Base-by-base conservation (phyloP, 1,139 yeast species). In the Wickerhamomyces sp. region DNA sequence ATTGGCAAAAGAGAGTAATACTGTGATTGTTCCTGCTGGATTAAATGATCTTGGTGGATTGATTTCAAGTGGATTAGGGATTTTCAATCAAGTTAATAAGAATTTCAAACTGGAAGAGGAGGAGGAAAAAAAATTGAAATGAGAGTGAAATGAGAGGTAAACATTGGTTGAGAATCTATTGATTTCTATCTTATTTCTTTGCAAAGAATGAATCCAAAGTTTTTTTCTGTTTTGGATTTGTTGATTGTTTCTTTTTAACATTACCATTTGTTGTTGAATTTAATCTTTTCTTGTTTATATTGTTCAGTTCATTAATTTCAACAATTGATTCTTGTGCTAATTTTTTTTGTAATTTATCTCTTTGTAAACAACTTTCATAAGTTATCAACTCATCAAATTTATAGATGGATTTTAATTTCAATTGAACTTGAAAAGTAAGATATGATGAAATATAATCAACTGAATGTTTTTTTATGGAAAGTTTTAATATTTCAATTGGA, bases 1-100 rank as follows among this genome's bases (percentile, higher is more conserved):
- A 47, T 67, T 85, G 55, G 95, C 95, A 29, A 84, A 85, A 65
- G 89, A 83, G 57, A 65, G 83, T 30, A 85, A 83, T 53, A 81
- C 93, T 2, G 72, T 86, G 22, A 80, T 85, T 29, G 70, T 85
- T 28, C 95, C 95, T 13, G 74, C 87, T 12, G 81, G 80, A 39
- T 59, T 85, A 55, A 82, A 85, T 42, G 89, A 85, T 50, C 66
- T 85, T 58, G 79, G 89, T 31, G 70, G 77, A 19, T 72, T 82
- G 63, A 79, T 85, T 64, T 87, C 89, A 26, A 70, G 83, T 43
- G 94, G 94, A 1, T 60, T 84, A 70, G 74, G 83, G 28, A 81
- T 85, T 44, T 81, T 72, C 57, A 74, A 80, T 44, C 71, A 72
- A 45, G 70, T 83, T 47, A 66, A 41, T 13, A 39, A 42, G 31